A percentile compares a stretch with the other conserved stretches of the same genome.
phyloP scores from a whole-genome alignment of 805 yeast genomes.

The Wilhelminamyces savonicus region DNA sequence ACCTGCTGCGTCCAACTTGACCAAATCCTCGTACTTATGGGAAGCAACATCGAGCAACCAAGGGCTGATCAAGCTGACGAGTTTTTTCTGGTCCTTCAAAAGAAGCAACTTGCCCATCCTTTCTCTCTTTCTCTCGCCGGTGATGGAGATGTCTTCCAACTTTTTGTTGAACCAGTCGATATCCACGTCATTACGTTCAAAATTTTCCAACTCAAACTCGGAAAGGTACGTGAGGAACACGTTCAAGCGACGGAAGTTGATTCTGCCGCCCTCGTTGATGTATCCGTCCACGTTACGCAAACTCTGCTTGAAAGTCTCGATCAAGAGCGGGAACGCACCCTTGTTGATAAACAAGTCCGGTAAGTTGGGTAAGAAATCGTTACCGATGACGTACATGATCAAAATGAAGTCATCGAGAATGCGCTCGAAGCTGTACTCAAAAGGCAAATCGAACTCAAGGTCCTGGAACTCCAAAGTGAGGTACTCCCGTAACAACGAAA shows the following conservation, averaged over 20 bases:
- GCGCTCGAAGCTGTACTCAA: conserved; percentile 79
- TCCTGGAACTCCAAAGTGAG: conserved; percentile 78
- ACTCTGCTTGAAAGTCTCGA: conserved; percentile 82
- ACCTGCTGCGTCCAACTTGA: conserved; percentile 23
- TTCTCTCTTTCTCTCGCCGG: conserved; percentile 65
- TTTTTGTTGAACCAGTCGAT: conserved; percentile 88
- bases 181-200: conserved; percentile 79
- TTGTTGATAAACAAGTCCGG: conserved; percentile 91
- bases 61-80: conserved; percentile 52
- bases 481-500: conserved; percentile 86
- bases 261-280: conserved; percentile 74
- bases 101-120: conserved; percentile 60
- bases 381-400: conserved; percentile 91
- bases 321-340: conserved; percentile 92
- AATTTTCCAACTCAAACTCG: conserved; percentile 76
- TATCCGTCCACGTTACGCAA: conserved; percentile 74
- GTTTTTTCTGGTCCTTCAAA: conserved; percentile 66
- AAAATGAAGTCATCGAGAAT: conserved; percentile 88
- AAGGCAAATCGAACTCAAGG: conserved; percentile 54
- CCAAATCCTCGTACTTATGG: conserved; percentile 25
- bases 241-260: conserved; percentile 66
- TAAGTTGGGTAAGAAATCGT: conserved; percentile 93
- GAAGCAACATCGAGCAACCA: conserved; percentile 39
- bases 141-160: conserved; percentile 68
- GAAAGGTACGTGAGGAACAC: conserved; percentile 73